Percentiles rank a stretch among this genome's conserved stretches.
These are phyloP conservation scores for Calonectria pteridis DNA, from an alignment of 2,329 filamentous ascomycete genomes.

Conservation along the genomic window DNA sequence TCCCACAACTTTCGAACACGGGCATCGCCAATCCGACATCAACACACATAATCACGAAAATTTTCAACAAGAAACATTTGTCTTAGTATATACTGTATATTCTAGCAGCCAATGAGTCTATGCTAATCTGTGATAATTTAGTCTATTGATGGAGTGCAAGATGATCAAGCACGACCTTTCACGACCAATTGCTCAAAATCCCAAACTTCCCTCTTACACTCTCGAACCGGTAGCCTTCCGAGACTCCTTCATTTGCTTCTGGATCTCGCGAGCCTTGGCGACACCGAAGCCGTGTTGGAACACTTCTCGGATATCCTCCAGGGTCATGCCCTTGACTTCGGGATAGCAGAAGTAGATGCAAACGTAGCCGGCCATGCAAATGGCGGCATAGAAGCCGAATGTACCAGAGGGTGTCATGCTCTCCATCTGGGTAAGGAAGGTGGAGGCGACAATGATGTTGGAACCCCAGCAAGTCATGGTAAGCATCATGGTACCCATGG, in stretches of 20 bases:
- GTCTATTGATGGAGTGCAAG: not conserved
- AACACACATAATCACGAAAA: not conserved
- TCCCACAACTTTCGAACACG: not conserved
- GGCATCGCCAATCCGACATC: not conserved
- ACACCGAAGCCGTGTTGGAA: slow-evolving; percentile 63
- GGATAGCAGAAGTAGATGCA: slow-evolving; percentile 63
- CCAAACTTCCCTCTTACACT: slow-evolving; percentile 10
- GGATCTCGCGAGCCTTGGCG: slow-evolving; percentile 53
- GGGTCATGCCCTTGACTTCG: slow-evolving; percentile 66
- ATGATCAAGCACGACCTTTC: not conserved
- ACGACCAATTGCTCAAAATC: not conserved
- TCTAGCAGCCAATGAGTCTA: not conserved
- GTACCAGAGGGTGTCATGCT: slow-evolving; percentile 62
- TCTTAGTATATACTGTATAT: slow-evolving; percentile 7
- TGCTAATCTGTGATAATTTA: not conserved
- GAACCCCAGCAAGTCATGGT: slow-evolving; percentile 60
- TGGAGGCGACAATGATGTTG: slow-evolving; percentile 64
- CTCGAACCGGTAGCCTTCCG: slow-evolving; percentile 12
- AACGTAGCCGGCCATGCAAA: slow-evolving; percentile 59
- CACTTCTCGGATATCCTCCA: slow-evolving; percentile 65
- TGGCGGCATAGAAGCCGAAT: slow-evolving; percentile 64
- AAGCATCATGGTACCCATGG: slow-evolving; percentile 61
- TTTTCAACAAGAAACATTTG: not conserved
- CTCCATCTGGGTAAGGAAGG: slow-evolving; percentile 62
- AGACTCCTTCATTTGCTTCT: slow-evolving; percentile 47